A percentile compares a stretch with the other conserved stretches of the same genome.
Evolutionary conservation across 2,329 filamentous ascomycete genomes (phyloP).

Genomic region (Fusarium stilboides): DNA sequence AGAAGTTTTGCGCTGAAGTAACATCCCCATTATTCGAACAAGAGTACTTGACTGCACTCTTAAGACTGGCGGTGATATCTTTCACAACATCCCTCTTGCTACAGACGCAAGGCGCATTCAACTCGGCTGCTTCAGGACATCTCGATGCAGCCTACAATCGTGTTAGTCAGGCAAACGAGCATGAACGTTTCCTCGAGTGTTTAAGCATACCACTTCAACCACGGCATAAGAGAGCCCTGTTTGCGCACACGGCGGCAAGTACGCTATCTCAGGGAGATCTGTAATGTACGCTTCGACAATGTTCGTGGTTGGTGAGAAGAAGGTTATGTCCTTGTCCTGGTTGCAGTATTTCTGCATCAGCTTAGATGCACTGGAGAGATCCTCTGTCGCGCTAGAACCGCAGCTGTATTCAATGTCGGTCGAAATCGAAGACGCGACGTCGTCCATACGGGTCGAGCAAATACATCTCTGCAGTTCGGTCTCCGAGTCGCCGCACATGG

Average conservation of each 20-base stretch:
- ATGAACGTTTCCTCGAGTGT: background rate
- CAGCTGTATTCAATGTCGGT: constrained; percentile 60
- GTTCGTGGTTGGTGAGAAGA: constrained; percentile 60
- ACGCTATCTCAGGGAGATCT: constrained; percentile 62
- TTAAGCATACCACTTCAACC: constrained; percentile 47
- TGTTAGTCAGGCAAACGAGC: constrained; percentile 1
- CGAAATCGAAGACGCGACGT: constrained; percentile 58
- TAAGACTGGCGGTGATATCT: constrained; percentile 60
- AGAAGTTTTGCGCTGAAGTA: constrained; percentile 65
- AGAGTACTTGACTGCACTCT: constrained; percentile 58
- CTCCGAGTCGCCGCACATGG: constrained; percentile 60
- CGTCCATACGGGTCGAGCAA: constrained; percentile 62
- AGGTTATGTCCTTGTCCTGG: constrained; percentile 56
- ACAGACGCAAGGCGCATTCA: constrained; percentile 68
- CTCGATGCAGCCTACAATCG: constrained; percentile 29
- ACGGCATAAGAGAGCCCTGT: constrained; percentile 53
- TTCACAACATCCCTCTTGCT: constrained; percentile 65
- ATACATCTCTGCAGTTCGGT: constrained; percentile 66
- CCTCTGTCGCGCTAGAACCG: constrained; percentile 63
- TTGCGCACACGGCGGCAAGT: constrained; percentile 57
- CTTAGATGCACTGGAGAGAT: constrained; percentile 62
- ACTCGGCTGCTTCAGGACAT: constrained; percentile 58
- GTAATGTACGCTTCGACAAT: constrained; percentile 65
- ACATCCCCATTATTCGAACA: constrained; percentile 65
- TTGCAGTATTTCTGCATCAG: constrained; percentile 66